phyloP scores from a whole-genome alignment of 345 rosid genomes.

The Pistacia integerrima region DNA sequence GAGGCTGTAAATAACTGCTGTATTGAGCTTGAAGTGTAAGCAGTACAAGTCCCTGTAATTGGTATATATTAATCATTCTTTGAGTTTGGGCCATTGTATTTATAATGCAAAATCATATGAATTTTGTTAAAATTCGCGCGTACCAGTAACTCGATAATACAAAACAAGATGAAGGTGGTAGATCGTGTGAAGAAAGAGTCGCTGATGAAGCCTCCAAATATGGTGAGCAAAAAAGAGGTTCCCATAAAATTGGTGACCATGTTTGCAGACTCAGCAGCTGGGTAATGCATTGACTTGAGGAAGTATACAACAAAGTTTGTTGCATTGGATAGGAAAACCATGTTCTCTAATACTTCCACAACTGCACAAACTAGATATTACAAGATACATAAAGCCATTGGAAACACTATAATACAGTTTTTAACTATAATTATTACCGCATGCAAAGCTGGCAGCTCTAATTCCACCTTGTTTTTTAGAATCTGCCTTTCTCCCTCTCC shows the following conservation, averaged over 20 bases:
- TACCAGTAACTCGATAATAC: slow-evolving; percentile 52
- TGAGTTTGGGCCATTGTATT: too few species aligned
- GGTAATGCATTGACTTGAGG: slow-evolving; percentile 46
- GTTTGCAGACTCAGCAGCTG: slow-evolving; percentile 54
- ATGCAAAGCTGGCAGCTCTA: slow-evolving; percentile 43
- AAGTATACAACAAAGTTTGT: slow-evolving; percentile 55
- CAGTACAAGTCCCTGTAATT: slow-evolving; percentile 47
- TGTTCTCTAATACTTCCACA: slow-evolving; percentile 67
- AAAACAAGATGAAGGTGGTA: slow-evolving; percentile 42
- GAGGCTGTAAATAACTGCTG: slow-evolving; percentile 43
- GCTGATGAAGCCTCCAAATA: slow-evolving; percentile 58
- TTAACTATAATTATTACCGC: slow-evolving; percentile 30
- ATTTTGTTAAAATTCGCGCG: background rate
- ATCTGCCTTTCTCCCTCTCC: slow-evolving; percentile 47
- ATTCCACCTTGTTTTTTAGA: slow-evolving; percentile 49
- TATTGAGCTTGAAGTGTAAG: slow-evolving; percentile 55
- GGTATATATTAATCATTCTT: too few species aligned
- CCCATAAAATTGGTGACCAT: slow-evolving; percentile 71
- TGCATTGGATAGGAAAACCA: slow-evolving; percentile 57
- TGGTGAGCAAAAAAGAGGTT: slow-evolving; percentile 61
- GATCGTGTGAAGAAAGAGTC: slow-evolving; percentile 62
- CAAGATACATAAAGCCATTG: background rate
- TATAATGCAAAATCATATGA: background rate
- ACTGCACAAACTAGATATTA: slow-evolving; percentile 23
- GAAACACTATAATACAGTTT: too few species aligned